Conservation (phyloP, 1,139 yeast species). For the Zygosaccharomyces sapae region DNA sequence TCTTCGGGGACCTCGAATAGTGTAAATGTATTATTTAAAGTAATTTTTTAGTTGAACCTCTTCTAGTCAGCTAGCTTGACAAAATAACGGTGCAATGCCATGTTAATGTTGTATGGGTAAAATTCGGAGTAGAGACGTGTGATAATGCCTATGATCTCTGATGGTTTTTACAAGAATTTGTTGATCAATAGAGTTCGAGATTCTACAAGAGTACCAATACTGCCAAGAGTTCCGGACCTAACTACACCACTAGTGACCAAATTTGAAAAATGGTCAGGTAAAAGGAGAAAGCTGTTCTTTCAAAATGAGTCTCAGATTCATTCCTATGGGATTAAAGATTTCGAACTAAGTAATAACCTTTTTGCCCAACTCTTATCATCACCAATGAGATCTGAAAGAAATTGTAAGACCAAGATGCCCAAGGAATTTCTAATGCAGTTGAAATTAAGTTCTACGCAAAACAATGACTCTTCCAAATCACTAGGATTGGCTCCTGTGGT, state of each 20-base stretch:
- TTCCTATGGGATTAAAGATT: constrained; percentile 8
- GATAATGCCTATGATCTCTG: constrained; percentile 1
- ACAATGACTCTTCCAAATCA: background rate
- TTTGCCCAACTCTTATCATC: constrained; percentile 30
- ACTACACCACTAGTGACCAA: constrained; percentile 26
- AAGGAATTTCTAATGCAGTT: constrained; percentile 26
- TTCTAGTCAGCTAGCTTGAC: background rate
- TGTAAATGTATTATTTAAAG: background rate
- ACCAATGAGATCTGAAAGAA: constrained; percentile 30
- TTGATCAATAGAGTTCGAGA: background rate
- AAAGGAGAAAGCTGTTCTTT: constrained; percentile 20
- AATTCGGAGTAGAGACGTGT: background rate
- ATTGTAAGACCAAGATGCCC: constrained; percentile 24
- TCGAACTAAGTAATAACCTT: constrained; percentile 20
- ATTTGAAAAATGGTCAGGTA: constrained; percentile 34
- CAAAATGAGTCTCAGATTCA: constrained; percentile 3
- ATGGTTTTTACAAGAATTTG: constrained; percentile 1
- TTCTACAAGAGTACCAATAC: constrained; percentile 1
- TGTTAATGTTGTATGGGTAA: no score
- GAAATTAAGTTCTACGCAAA: constrained; percentile 12
- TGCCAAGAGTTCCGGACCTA: constrained; percentile 2
- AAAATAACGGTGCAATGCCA: no score
- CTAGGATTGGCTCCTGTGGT: constrained; percentile 9
- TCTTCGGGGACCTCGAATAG: background rate
- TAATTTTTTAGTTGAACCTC: background rate